Conservation (phyloP, 2,329 filamentous ascomycete genomes). For the Ceratocystis variospora region DNA sequence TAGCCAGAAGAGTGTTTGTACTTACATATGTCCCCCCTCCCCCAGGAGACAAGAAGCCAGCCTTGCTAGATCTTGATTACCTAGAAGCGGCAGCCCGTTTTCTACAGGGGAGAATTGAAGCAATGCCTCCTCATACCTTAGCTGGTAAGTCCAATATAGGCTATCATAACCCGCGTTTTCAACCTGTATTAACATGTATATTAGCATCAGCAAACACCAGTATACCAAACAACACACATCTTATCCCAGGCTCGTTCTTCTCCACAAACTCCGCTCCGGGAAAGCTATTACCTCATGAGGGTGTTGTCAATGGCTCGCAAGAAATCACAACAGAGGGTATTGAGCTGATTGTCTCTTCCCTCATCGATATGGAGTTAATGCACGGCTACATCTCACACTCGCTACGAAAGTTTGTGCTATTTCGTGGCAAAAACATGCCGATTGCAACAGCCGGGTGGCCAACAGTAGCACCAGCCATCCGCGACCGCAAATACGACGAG, state of each 20-base stretch:
- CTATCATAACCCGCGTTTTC: background rate
- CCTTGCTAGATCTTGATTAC: slow-evolving; percentile 59
- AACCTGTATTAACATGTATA: slow-evolving; percentile 1
- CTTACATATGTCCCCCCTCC: slow-evolving; percentile 59
- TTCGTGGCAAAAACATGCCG: slow-evolving; percentile 46
- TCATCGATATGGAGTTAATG: slow-evolving; percentile 68
- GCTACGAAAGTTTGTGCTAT: slow-evolving; percentile 62
- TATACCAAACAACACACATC: slow-evolving; percentile 13
- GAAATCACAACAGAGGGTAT: slow-evolving; percentile 48
- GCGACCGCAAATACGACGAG: slow-evolving; percentile 44
- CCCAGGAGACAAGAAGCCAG: slow-evolving; percentile 43
- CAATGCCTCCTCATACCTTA: slow-evolving; percentile 22
- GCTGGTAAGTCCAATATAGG: slow-evolving; percentile 9
- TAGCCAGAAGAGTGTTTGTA: slow-evolving; percentile 65
- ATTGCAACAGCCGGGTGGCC: slow-evolving; percentile 59
- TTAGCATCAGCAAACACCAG: slow-evolving; percentile 16
- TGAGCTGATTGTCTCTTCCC: slow-evolving; percentile 62
- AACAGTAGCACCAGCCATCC: slow-evolving; percentile 54
- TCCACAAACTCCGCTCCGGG: slow-evolving; percentile 24
- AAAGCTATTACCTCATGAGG: slow-evolving; percentile 42
- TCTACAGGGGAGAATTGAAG: slow-evolving; percentile 50
- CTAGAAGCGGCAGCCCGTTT: slow-evolving; percentile 50
- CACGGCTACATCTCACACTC: slow-evolving; percentile 73
- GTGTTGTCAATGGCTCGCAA: slow-evolving; percentile 50
- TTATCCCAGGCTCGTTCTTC: slow-evolving; percentile 1